Evolutionary conservation across 23 red algal genomes (phyloP).

Genomic region (Cyanidium caldarium): DNA sequence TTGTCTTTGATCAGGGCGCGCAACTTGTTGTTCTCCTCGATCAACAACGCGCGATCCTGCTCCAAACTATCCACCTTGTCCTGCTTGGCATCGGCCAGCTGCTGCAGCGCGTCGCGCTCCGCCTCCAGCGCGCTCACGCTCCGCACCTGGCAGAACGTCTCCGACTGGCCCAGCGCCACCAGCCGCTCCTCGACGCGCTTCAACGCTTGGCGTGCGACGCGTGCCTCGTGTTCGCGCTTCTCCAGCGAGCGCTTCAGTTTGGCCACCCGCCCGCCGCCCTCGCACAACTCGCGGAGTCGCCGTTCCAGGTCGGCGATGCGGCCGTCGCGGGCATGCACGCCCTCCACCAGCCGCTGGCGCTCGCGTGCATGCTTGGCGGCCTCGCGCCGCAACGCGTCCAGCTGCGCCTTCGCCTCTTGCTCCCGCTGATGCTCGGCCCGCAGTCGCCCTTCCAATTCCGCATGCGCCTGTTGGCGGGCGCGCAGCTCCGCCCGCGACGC

Average conservation of each 20-base stretch:
- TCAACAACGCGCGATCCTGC: background rate
- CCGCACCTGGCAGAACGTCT: background rate
- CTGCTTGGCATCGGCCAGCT: background rate
- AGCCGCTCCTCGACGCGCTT: background rate
- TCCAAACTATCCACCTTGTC: background rate
- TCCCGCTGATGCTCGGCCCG: background rate
- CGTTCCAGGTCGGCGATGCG: background rate
- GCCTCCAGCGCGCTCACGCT: background rate
- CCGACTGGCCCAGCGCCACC: background rate
- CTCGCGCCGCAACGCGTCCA: background rate
- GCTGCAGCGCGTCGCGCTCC: background rate
- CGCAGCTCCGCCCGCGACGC: background rate
- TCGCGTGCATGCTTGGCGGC: background rate
- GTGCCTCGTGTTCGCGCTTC: background rate
- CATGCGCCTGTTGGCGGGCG: background rate
- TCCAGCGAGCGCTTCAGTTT: background rate
- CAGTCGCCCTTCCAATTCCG: background rate
- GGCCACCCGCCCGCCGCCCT: background rate
- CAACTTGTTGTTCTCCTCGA: background rate
- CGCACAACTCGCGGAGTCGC: background rate
- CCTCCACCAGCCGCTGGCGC: background rate
- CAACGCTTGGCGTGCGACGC: background rate
- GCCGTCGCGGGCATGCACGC: background rate
- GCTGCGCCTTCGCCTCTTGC: background rate
- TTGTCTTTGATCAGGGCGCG: background rate